Evolutionary conservation across 192 early-diverging fungal genomes (phyloP).

Genomic region (Entophlyctis luteolus): DNA sequence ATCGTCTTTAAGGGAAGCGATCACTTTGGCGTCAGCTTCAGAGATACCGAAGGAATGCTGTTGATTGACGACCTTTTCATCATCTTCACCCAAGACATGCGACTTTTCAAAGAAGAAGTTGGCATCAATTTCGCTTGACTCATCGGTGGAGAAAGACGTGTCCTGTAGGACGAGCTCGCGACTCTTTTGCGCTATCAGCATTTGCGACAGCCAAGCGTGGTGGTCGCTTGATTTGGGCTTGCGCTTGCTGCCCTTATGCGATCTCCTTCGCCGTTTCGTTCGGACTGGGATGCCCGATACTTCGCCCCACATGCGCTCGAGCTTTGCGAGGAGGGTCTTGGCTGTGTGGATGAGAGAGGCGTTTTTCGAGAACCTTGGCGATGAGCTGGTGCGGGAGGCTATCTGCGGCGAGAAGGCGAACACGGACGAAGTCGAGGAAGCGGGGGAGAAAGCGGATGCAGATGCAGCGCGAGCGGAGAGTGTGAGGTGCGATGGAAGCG

Average conservation of each 20-base stretch:
- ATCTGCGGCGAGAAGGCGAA: slow-evolving; percentile 18
- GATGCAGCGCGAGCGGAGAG: not conserved
- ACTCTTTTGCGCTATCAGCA: not conserved
- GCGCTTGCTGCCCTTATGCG: not conserved
- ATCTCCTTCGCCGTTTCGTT: not conserved
- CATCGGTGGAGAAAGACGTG: not conserved
- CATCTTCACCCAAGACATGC: not conserved
- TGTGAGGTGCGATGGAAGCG: not conserved
- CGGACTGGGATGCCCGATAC: not conserved
- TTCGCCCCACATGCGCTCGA: slow-evolving; percentile 18
- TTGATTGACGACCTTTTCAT: not conserved
- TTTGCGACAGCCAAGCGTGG: not conserved
- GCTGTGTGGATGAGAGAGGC: slow-evolving; percentile 13
- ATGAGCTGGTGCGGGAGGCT: slow-evolving; percentile 9
- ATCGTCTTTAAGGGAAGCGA: not conserved
- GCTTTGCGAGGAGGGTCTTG: not conserved
- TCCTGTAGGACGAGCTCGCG: too few species aligned
- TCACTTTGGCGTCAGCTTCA: not conserved
- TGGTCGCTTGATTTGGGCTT: not conserved
- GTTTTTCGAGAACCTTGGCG: not conserved
- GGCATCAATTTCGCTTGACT: not conserved
- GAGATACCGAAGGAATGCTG: not conserved
- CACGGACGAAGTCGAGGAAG: not conserved
- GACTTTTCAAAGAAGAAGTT: not conserved
- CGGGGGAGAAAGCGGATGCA: not conserved